Conservation (phyloP, 371 early-diverging fungal species). For the Batrachochytrium dendrobatidis region DNA sequence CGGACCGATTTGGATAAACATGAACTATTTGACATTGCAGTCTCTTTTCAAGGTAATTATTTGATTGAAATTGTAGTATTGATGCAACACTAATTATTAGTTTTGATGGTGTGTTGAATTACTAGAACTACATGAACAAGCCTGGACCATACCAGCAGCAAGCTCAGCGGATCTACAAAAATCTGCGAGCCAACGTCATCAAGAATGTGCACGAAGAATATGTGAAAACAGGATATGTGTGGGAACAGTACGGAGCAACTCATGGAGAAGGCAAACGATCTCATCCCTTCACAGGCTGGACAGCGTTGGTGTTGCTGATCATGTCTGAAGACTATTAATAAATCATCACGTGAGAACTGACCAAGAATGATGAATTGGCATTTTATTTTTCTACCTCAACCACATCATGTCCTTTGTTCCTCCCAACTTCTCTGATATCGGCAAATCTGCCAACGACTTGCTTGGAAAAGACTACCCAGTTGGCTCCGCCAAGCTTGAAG, state of each 20-base stretch:
- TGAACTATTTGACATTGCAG: conserved; percentile 79
- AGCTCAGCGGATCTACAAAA: conserved; percentile 63
- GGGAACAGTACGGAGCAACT: conserved; percentile 85
- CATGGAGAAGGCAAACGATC: conserved; percentile 76
- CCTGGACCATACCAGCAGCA: conserved; percentile 62
- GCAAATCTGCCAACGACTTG: conserved; percentile 91
- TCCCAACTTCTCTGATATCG: conserved; percentile 81
- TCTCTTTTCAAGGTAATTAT: conserved; percentile 48
- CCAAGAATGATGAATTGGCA: no score
- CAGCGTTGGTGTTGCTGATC: conserved; percentile 70
- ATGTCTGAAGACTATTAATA: conserved; percentile 56
- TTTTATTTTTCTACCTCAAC: no score
- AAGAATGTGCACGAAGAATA: conserved; percentile 71
- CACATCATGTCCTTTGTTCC: conserved; percentile 21
- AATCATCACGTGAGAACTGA: no score
- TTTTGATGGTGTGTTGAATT: not conserved
- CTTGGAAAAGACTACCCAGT: conserved; percentile 94
- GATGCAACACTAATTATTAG: not conserved
- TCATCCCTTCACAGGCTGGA: conserved; percentile 97
- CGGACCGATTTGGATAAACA: conserved; percentile 92
- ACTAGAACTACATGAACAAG: conserved; percentile 57
- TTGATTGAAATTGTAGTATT: not conserved
- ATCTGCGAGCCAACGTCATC: conserved; percentile 70
- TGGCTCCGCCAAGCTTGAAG: conserved; percentile 90
- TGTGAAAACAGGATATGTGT: conserved; percentile 73